Evolutionary conservation across 306 rosid genomes (phyloP).

Genomic region (Argentina anserina): DNA sequence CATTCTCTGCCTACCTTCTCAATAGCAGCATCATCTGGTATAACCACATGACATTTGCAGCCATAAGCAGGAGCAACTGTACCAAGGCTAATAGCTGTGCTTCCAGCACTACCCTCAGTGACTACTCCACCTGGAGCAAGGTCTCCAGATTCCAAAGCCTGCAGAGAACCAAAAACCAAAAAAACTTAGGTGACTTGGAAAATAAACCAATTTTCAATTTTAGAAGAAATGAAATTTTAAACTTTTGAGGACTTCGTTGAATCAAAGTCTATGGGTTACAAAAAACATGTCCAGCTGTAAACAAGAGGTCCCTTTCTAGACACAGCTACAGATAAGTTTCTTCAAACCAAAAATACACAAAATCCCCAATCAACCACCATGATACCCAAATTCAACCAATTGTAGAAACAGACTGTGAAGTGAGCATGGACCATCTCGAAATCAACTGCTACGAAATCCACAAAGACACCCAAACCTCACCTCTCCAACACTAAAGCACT

Average conservation of each 20-base stretch:
- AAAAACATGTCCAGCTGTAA: neutral
- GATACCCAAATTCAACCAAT: neutral
- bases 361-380: neutral
- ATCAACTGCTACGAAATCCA: neutral
- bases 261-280: neutral
- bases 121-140: slow-evolving; percentile 71
- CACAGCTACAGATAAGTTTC: neutral
- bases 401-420: neutral
- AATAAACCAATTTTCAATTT: neutral
- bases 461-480: neutral
- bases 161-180: slow-evolving; percentile 18
- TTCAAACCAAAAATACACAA: neutral
- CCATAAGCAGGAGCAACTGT: slow-evolving; percentile 94
- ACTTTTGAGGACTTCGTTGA: neutral
- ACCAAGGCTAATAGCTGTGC: slow-evolving; percentile 92
- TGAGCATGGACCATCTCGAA: neutral
- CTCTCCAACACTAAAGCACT: neutral
- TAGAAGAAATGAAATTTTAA: neutral
- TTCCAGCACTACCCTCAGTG: slow-evolving; percentile 95
- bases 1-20: slow-evolving; percentile 57
- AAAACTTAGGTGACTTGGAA: neutral
- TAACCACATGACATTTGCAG: slow-evolving; percentile 83
- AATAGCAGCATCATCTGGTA: slow-evolving; percentile 91
- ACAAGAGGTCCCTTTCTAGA: neutral
- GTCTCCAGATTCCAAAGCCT: slow-evolving; percentile 78